phyloP scores from a whole-genome alignment of 345 rosid genomes.

The Pistacia integerrima region DNA sequence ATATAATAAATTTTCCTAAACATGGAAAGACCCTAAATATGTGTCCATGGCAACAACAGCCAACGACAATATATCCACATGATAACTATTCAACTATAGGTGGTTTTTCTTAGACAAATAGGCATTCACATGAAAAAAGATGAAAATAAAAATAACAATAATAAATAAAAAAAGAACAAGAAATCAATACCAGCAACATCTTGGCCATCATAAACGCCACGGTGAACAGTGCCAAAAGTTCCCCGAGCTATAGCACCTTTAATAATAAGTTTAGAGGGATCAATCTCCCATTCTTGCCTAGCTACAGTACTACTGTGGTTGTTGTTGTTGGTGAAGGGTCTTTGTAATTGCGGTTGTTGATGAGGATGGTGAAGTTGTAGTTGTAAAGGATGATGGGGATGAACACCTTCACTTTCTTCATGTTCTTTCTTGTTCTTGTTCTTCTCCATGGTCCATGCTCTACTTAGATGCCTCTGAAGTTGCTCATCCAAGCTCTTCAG shows the following conservation, averaged over 20 bases:
- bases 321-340: constrained; percentile 28
- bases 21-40: constrained; percentile 5
- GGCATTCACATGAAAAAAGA: neutral
- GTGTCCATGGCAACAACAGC: neutral
- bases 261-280: constrained; percentile 83
- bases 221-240: constrained; percentile 93
- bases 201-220: constrained; percentile 86
- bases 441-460: constrained; percentile 87
- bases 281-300: constrained; percentile 98
- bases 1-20: neutral
- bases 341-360: constrained; percentile 20
- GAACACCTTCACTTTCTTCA: constrained; percentile 22
- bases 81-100: neutral
- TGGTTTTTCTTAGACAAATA: constrained; percentile 9
- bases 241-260: constrained; percentile 89
- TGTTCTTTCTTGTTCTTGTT: constrained; percentile 51
- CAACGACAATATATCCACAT: neutral
- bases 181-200: constrained; percentile 84
- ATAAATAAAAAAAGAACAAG: neutral
- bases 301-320: constrained; percentile 14
- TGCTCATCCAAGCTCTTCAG: constrained; percentile 95
- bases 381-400: constrained; percentile 10
- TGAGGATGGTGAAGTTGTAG: neutral
- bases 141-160: neutral
- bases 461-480: constrained; percentile 82